Evolutionary conservation across 768 basidiomycete species (phyloP), one percentile per base, ranked within the genome.

Genomic region (Xerocomellus intermedius): DNA sequence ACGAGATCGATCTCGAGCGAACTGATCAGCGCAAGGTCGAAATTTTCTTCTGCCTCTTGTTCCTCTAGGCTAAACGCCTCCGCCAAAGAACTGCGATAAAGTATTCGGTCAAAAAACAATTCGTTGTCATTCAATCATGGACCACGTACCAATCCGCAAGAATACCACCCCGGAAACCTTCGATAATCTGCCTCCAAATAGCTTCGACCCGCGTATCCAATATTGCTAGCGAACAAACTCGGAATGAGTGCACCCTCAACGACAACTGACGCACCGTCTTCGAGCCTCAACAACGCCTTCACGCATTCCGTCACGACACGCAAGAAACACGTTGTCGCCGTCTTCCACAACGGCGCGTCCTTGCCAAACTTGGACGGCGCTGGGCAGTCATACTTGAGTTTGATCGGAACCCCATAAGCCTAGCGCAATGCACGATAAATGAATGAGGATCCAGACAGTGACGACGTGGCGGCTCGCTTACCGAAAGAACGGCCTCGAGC

Each of bases 331-430:
- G 78, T 81, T 2, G 89, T 93, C n/a, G 94, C 95, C 0, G 93
- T 94, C 74, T 94, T 95, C 96, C 96, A 98, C 3, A 99, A 74
- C 0, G 95, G 94, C 21, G 71, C 74, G 64, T 95, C 96, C 50
- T 91, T 87, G 3, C 91, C 93, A 65, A 84, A 92, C 66, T 87
- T 94, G 38, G 89, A 93, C 0, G 96, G 82, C 0, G 89, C 75
- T 0, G 96, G 95, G 69, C 95, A 97, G 35, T 96, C 93, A 59
- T 98, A 96, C 72, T 95, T 95, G 59, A 98, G 75, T 65, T 94
- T 94, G 68, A 98, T 84, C 2, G 96, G 94, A 33, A 96, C 87
- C 5, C 90, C 83, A 63, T 91, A 94, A 0, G 94, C 88, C 90
- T 93, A 22, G 42, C 32, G 41, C 12, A 33, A 24, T 2, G 1